Percentiles rank a stretch among this genome's conserved stretches.
Conservation (phyloP, 2,329 filamentous ascomycete species). For the Coleophoma eucalyptorum region DNA sequence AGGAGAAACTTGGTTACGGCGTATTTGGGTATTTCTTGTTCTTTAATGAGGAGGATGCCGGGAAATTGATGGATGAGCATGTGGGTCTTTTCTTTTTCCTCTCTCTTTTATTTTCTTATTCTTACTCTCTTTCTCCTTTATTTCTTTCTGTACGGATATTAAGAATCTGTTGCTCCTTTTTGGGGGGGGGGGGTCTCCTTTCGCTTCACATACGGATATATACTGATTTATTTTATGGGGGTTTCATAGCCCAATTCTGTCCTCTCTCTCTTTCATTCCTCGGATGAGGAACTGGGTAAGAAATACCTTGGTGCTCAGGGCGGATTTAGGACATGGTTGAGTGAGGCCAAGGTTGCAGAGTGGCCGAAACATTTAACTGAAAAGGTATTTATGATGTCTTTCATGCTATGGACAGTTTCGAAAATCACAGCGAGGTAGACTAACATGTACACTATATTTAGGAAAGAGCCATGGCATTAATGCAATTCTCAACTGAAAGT, state of each 20-base stretch:
- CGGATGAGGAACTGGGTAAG: constrained; percentile 10
- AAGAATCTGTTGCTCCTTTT: background rate
- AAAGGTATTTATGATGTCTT: constrained; percentile 1
- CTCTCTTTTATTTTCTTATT: background rate
- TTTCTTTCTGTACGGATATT: background rate
- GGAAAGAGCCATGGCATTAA: constrained; percentile 1
- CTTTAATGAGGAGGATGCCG: constrained; percentile 14
- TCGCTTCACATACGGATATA: too few species aligned
- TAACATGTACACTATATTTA: background rate
- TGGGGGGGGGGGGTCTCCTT: too few species aligned
- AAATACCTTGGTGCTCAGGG: constrained; percentile 14
- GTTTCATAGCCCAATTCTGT: constrained; percentile 7
- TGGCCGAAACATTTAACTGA: constrained; percentile 4
- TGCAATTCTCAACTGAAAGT: constrained; percentile 31
- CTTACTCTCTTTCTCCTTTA: background rate
- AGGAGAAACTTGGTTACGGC: constrained; percentile 10
- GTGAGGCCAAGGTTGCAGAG: constrained; percentile 4
- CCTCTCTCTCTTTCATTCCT: constrained; percentile 10
- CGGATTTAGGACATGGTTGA: constrained; percentile 12
- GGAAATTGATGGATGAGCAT: constrained; percentile 11
- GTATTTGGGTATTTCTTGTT: constrained; percentile 18
- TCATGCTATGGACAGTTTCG: too few species aligned
- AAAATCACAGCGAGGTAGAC: too few species aligned
- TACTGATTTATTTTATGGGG: too few species aligned
- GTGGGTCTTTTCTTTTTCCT: constrained; percentile 6